Evolutionary conservation across 1,284 basidiomycete species (phyloP), one percentile per base, ranked within the genome.

Genomic region (Pascua sp.): DNA sequence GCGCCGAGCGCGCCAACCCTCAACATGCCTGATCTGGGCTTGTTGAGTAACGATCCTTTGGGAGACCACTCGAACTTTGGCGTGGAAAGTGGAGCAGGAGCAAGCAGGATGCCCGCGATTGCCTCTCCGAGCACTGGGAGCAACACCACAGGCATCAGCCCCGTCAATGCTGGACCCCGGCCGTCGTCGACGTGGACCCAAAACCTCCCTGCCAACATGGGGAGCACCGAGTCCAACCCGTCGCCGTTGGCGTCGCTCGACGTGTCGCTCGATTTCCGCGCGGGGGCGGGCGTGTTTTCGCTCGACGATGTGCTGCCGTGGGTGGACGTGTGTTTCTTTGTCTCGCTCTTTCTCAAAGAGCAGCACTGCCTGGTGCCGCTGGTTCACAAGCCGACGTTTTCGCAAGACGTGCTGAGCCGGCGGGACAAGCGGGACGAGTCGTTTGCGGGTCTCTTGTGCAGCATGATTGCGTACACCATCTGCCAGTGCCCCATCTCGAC

Each of bases 341-440:
- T 70, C 38, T 58, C 56, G 17, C 62, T 70, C 7, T 63, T 57
- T 50, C 62, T 70, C 39, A 56, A 56, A 41, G 59, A 68, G 47
- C 67, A 71, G 42, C 68, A 70, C 49, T 62, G 60, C 11, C 53
- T 71, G 24, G 62, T 66, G 32, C 69, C 69, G n/a, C 52, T 71
- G 0, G 59, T 71, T 9, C 69, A 71, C 49, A 58, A 60, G 48
- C 67, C 65, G 44, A 67, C 59, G 4, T 69, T 71, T 47, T 60
- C 63, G 12, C 63, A 64, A 50, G 64, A 68, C 51, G 56, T 70
- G 13, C 51, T 70, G 37, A 48, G 63, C 15, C 58, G 68, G 11
- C 51, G 64, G 3, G 68, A 70, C 43, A 48, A 60, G 53, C 12
- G 10, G 37, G 66, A 67, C 37, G 64, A 67, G 53, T 53, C 59